Evolutionary conservation across 2,329 filamentous ascomycete genomes (phyloP).

Genomic region (Fusarium kyushuense): DNA sequence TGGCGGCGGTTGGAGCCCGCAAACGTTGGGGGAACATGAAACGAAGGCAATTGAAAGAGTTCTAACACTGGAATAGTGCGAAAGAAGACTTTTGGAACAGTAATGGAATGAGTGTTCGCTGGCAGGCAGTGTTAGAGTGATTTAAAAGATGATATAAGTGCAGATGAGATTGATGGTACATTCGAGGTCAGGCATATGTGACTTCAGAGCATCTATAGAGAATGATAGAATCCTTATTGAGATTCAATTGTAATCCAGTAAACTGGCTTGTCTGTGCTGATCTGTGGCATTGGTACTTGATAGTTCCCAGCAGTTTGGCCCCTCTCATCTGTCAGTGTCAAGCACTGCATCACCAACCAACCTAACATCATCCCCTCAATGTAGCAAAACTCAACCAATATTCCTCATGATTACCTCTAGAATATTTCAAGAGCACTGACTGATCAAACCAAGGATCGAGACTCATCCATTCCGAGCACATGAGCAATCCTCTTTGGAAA

Average conservation of each 20-base stretch:
- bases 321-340: constrained; percentile 18
- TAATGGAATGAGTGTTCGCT: background rate
- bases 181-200: background rate
- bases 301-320: background rate
- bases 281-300: background rate
- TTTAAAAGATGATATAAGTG: background rate
- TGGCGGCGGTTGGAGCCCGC: constrained; percentile 11
- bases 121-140: background rate
- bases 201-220: too few species aligned
- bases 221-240: too few species aligned
- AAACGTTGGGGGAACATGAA: constrained; percentile 16
- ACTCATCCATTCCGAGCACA: background rate
- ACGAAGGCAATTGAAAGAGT: background rate
- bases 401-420: background rate
- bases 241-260: too few species aligned
- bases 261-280: too few species aligned
- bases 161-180: background rate
- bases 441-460: background rate
- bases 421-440: background rate
- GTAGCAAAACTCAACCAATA: background rate
- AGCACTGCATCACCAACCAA: background rate
- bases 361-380: background rate
- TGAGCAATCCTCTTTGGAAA: constrained; percentile 5
- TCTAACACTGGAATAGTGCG: background rate
- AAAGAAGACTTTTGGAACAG: background rate